phyloP scores from a whole-genome alignment of 768 basidiomycete species.

The Inosperma sp. region DNA sequence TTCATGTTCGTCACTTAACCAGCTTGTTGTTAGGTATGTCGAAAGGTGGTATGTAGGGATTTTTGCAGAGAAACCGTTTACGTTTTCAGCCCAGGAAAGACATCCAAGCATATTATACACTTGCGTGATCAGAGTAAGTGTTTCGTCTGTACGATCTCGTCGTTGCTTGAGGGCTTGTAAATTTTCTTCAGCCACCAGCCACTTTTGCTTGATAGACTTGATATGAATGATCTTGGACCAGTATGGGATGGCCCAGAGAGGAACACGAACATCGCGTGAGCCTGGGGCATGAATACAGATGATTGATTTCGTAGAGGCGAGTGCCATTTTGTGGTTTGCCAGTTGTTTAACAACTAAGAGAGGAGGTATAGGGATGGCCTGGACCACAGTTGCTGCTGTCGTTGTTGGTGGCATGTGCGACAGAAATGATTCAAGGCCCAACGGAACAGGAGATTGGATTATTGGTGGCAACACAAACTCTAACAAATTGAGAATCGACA shows the following conservation, averaged over 20 bases:
- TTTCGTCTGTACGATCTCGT: not conserved
- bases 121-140: not conserved
- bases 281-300: not conserved
- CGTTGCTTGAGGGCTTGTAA: not conserved
- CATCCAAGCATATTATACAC: not conserved
- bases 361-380: not conserved
- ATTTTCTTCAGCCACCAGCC: not conserved
- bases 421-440: not conserved
- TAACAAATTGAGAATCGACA: not conserved
- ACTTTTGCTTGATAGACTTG: not conserved
- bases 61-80: not conserved
- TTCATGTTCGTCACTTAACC: constrained; percentile 4
- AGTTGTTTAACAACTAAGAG: not conserved
- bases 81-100: constrained; percentile 1
- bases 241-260: constrained; percentile 1
- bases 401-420: not conserved
- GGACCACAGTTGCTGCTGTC: not conserved
- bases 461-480: not conserved
- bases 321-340: not conserved
- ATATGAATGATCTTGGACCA: not conserved
- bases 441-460: no score
- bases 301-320: not conserved
- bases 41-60: not conserved
- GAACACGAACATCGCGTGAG: not conserved
- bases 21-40: constrained; percentile 1